These are phyloP conservation scores for Boechera stricta DNA, from an alignment of 345 rosid genomes.

Conservation along the genomic window DNA sequence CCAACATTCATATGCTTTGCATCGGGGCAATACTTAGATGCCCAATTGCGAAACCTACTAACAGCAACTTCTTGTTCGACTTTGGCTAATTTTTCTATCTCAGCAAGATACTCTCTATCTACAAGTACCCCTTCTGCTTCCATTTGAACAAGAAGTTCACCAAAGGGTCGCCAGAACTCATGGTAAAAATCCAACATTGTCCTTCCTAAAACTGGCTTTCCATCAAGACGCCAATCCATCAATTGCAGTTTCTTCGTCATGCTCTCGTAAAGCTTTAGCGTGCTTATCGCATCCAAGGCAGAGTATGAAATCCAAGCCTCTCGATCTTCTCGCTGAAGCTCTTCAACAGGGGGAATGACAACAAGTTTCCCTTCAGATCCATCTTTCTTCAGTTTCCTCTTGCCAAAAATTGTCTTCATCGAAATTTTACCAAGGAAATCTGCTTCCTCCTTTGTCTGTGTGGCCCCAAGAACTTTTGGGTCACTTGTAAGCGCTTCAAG, in stretches of 20 bases:
- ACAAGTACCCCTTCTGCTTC: constrained; percentile 94
- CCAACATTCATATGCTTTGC: constrained; percentile 93
- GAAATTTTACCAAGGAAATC: constrained; percentile 82
- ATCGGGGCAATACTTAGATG: constrained; percentile 79
- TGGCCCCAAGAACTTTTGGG: constrained; percentile 57
- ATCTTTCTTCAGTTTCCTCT: constrained; percentile 80
- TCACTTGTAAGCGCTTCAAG: constrained; percentile 95
- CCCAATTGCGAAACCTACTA: constrained; percentile 84
- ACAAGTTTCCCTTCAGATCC: constrained; percentile 83
- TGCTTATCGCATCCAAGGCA: constrained; percentile 90
- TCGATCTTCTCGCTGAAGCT: constrained; percentile 79
- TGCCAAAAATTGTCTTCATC: constrained; percentile 90
- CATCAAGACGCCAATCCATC: constrained; percentile 70
- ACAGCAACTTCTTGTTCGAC: constrained; percentile 76
- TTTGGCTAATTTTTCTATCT: constrained; percentile 84
- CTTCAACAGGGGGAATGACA: constrained; percentile 79
- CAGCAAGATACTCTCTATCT: constrained; percentile 77
- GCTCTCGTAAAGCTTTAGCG: constrained; percentile 81
- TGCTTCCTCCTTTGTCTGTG: constrained; percentile 48
- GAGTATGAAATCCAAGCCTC: constrained; percentile 89
- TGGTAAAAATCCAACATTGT: constrained; percentile 79
- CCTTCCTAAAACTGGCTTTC: constrained; percentile 49
- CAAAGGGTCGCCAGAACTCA: constrained; percentile 84
- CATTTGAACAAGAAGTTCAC: constrained; percentile 85
- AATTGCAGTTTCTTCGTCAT: constrained; percentile 55